A percentile compares a stretch with the other conserved stretches of the same genome.
Evolutionary conservation across 768 basidiomycete species (phyloP).

Genomic region (Suillus clintonianus): DNA sequence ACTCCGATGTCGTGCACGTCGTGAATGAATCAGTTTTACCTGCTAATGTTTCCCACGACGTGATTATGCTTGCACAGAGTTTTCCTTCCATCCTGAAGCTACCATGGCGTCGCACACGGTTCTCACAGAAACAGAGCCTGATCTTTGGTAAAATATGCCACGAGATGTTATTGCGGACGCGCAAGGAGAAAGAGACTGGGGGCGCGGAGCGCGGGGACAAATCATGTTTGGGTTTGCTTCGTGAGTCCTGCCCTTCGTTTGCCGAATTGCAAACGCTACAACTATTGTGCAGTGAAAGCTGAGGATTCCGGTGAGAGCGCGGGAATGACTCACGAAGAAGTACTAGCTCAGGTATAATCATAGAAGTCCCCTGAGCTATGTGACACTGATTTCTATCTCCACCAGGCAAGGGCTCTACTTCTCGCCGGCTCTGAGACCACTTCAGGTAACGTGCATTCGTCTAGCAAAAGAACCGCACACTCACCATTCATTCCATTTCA

Average conservation of each 20-base stretch:
- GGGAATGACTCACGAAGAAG: background rate
- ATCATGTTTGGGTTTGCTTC: background rate
- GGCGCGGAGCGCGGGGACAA: slow-evolving; percentile 16
- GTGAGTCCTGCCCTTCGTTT: background rate
- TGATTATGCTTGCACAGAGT: slow-evolving; percentile 19
- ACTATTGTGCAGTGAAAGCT: background rate
- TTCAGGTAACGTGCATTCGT: slow-evolving; percentile 23
- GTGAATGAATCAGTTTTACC: slow-evolving; percentile 26
- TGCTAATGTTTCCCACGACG: slow-evolving; percentile 10
- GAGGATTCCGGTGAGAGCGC: background rate
- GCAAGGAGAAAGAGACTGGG: slow-evolving; percentile 33
- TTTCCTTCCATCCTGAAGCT: slow-evolving; percentile 34
- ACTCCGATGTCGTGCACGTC: slow-evolving; percentile 20
- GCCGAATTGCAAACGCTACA: background rate
- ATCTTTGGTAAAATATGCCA: slow-evolving; percentile 36
- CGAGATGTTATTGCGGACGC: slow-evolving; percentile 31
- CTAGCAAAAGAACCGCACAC: background rate
- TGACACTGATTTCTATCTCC: background rate
- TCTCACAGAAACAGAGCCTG: slow-evolving; percentile 26
- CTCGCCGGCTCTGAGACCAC: slow-evolving; percentile 18
- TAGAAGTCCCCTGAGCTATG: background rate
- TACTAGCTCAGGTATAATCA: background rate
- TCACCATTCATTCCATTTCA: background rate
- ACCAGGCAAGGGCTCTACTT: slow-evolving; percentile 14
- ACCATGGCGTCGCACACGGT: slow-evolving; percentile 29